Base-by-base conservation (phyloP, 1,139 yeast species). In the Geotrichum australiense region DNA sequence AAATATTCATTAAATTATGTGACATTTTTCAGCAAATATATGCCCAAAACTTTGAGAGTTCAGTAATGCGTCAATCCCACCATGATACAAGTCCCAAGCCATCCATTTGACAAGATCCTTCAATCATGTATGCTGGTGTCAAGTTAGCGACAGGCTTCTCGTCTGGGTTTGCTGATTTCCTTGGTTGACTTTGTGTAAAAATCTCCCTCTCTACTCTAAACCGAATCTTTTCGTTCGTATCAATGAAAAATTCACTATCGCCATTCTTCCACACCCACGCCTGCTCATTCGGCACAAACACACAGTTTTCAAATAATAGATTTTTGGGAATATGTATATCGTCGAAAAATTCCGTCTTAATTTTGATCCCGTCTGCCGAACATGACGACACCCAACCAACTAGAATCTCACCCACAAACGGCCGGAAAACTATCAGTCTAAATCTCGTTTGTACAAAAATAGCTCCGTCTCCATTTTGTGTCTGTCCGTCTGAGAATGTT, bases 381-480 rank as follows among this genome's bases (percentile, higher is more conserved):
- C 95, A 84, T 50, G 86, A 83, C 35, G 87, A 78, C 20, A 91
- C 87, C 89, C 94, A 85, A 1, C 99, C 99, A 0, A 87, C 80
- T 28, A 91, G 63, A n/a, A 89, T 74, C 58, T 91, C 98, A 3
- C 98, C 98, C 1, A 85, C 78, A 61, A 89, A 87, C 1, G 98
- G 98, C 52, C 91, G 81, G 71, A 94, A 91, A 1, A 91, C 81
- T 15, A 89, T 69, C 39, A 83, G 69, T 41, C 96, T 65, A 57
- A 87, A 85, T 43, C 68, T 72, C 14, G 82, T 84, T 52, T 80
- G 83, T 34, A 87, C 79, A 54, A 72, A 89, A 2, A 91, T 73
- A 1, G 91, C 87, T 5, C 98, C 98, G 61, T 91, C 97, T n/a
- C 98, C 97, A 2, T 96, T 95, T 54, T 80, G 81, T 50, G 91